phyloP scores from a whole-genome alignment of 768 basidiomycete species.

The Coprinopsis marcescibilis region DNA sequence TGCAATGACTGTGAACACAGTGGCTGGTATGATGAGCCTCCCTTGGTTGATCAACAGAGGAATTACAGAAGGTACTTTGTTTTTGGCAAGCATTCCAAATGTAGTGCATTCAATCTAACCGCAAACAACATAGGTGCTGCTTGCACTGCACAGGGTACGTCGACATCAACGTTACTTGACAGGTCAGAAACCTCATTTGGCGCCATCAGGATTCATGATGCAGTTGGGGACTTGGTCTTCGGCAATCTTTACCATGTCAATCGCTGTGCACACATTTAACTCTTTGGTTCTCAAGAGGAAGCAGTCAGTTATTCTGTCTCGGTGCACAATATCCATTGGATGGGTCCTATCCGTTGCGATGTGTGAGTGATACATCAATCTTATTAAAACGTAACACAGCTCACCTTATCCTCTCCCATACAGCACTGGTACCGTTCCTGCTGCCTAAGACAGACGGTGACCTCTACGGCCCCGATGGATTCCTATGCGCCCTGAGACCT shows the following conservation, averaged over 20 bases:
- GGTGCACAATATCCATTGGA: slow-evolving; percentile 38
- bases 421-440: slow-evolving; percentile 33
- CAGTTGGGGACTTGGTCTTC: slow-evolving; percentile 57
- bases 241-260: slow-evolving; percentile 59
- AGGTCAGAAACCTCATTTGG: slow-evolving; percentile 2
- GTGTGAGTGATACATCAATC: slow-evolving; percentile 33
- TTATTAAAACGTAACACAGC: background rate
- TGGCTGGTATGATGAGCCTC: slow-evolving; percentile 50
- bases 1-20: slow-evolving; percentile 47
- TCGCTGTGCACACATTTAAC: slow-evolving; percentile 64
- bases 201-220: slow-evolving; percentile 42
- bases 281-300: slow-evolving; percentile 55
- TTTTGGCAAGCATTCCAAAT: slow-evolving; percentile 2
- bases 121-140: too few species aligned
- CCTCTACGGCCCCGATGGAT: slow-evolving; percentile 46
- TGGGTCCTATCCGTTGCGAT: slow-evolving; percentile 46
- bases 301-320: slow-evolving; percentile 44
- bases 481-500: slow-evolving; percentile 47
- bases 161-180: background rate
- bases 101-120: too few species aligned
- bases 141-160: slow-evolving; percentile 58
- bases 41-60: slow-evolving; percentile 41
- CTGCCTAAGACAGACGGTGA: slow-evolving; percentile 21
- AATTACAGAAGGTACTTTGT: slow-evolving; percentile 39
- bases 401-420: slow-evolving; percentile 1